Base-by-base conservation (phyloP, 163 green algal genomes). In the Volvox carteri region DNA sequence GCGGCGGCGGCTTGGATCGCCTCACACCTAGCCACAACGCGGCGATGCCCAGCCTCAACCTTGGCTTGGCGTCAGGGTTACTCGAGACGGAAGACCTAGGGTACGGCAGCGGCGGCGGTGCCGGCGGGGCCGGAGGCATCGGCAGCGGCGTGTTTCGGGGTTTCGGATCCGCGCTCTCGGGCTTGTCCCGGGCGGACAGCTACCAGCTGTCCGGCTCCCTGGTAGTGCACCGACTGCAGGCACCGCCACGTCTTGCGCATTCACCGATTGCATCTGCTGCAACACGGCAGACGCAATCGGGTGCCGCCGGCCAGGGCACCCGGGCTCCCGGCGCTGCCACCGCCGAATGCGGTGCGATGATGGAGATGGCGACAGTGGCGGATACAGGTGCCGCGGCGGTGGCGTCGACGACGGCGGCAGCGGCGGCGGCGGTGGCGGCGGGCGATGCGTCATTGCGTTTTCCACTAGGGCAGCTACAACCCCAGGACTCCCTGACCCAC, bases 21-120 rank as follows among this genome's bases (percentile, higher is more conserved):
- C 76, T 52, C 11, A 54, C 35, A 0, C 9, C 33, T 4, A 56
- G 52, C 35, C 35, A 54, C 52, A 37, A 75, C 41, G 8, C 75
- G 78, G 37, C 48, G 30, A 33, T 85, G 56, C 78, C 78, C 37
- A 85, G 78, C 78, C 56, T 85, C 11, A 67, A 72, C 56, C 39
- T 85, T 54, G 78, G 78, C 25, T 60, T 85, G 39, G 78, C 78
- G 78, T 85, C 78, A 39, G 78, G 78, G 21, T 48, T 12, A 12
- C 28, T 83, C 5, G 46, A 62, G 21, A 1, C 25, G 16, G 44
- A 44, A 0, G 44, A 62, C 12, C n/a, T 83, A 12, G 42, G 30
- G 50, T 52, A 54, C 37, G 37, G 35, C 23, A n/a, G 78, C 39
- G 56, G 23, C 39, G 56, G 37, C 39, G 73, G 72, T 44, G 72